Percentiles rank a stretch among this genome's conserved stretches.
These are phyloP conservation scores for Botryotinia calthae DNA, from an alignment of 2,329 filamentous ascomycete species.

Conservation along the genomic window DNA sequence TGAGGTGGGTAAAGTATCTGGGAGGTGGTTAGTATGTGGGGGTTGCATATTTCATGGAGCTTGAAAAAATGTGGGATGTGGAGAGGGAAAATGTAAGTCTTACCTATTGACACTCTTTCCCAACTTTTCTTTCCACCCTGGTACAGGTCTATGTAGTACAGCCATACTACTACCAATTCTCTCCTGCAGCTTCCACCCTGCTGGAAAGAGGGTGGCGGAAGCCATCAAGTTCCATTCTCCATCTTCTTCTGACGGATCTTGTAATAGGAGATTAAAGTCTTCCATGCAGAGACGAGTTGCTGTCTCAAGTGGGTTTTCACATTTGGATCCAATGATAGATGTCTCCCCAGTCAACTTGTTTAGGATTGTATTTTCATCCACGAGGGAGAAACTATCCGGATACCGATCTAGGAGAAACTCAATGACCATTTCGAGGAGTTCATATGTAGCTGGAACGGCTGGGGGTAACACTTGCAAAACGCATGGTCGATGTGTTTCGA, in stretches of 20 bases:
- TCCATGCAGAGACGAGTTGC: conserved; percentile 51
- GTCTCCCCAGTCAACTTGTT: conserved; percentile 44
- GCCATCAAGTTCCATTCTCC: conserved; percentile 49
- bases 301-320: conserved; percentile 47
- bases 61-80: conserved; percentile 23
- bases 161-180: conserved; percentile 50
- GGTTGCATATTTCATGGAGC: neutral
- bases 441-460: conserved; percentile 46
- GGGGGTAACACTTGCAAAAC: conserved; percentile 47
- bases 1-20: conserved; percentile 47
- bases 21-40: conserved; percentile 13
- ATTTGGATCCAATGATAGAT: conserved; percentile 41
- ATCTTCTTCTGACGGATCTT: conserved; percentile 40
- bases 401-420: conserved; percentile 46
- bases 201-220: conserved; percentile 52
- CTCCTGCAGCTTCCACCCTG: conserved; percentile 50
- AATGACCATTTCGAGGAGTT: conserved; percentile 47
- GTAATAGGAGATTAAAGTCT: conserved; percentile 50
- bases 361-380: conserved; percentile 40
- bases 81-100: neutral
- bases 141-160: conserved; percentile 47
- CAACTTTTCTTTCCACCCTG: conserved; percentile 49
- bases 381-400: conserved; percentile 44
- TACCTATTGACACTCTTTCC: conserved; percentile 45
- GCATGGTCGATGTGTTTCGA: conserved; percentile 41